Evolutionary conservation across 164 flowering plant species (phyloP).

Genomic region (Stephania yunnanensis): DNA sequence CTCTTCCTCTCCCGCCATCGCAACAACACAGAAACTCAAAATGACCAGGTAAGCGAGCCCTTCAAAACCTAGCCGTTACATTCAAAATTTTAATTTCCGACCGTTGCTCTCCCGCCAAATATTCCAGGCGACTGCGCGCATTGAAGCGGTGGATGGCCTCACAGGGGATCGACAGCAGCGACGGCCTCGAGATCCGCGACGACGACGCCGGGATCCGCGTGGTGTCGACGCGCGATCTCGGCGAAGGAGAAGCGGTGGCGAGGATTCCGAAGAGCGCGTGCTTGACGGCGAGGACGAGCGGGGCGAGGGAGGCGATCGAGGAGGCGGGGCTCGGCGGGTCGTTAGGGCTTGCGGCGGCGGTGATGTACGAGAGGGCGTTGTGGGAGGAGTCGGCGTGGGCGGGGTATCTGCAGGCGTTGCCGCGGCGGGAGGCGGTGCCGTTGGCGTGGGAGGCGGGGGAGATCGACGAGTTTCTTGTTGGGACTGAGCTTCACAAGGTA

Average conservation of each 20-base stretch:
- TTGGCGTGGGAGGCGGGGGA: constrained; percentile 64
- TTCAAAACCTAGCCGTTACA: not conserved
- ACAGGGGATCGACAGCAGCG: constrained; percentile 56
- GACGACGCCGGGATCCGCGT: constrained; percentile 48
- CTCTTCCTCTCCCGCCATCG: too few relatives aligned
- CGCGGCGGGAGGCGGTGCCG: constrained; percentile 58
- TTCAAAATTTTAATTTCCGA: not conserved
- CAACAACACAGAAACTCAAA: not conserved
- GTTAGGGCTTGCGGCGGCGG: constrained; percentile 62
- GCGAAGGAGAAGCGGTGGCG: constrained; percentile 71
- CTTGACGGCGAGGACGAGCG: constrained; percentile 59
- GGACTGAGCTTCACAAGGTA: constrained; percentile 94
- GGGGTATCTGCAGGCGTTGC: constrained; percentile 70
- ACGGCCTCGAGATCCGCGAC: constrained; percentile 39
- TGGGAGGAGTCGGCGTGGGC: constrained; percentile 69
- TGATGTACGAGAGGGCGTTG: constrained; percentile 83
- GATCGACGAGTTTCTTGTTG: constrained; percentile 52
- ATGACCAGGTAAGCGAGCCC: not conserved
- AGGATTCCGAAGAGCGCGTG: constrained; percentile 74
- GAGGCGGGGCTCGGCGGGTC: constrained; percentile 51
- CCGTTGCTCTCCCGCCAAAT: not conserved
- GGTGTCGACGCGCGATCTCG: constrained; percentile 41
- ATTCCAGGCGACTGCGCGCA: constrained; percentile 57
- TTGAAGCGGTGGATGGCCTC: constrained; percentile 86
- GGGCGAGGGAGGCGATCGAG: constrained; percentile 49